phyloP scores from a whole-genome alignment of 176 grass and related monocot species.

The Oryza officinalis region DNA sequence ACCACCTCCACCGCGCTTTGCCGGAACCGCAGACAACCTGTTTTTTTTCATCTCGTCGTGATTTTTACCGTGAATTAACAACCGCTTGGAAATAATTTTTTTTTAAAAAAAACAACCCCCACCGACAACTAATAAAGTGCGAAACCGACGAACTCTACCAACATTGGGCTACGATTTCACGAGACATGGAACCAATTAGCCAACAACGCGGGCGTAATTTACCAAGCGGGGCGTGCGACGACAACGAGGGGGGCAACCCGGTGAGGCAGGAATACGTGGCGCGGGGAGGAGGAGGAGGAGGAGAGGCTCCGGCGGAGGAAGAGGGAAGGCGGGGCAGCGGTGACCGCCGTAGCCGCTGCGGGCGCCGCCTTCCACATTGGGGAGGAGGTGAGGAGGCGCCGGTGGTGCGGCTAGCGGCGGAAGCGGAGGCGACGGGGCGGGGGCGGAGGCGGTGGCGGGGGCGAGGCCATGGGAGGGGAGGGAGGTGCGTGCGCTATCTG shows the following conservation, averaged over 20 bases:
- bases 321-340: neutral
- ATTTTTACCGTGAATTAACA: neutral
- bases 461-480: too few relatives aligned
- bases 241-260: neutral
- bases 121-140: neutral
- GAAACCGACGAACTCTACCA: neutral
- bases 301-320: neutral
- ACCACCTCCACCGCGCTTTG: conserved; percentile 34
- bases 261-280: neutral
- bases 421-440: conserved; percentile 2
- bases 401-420: neutral
- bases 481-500: neutral
- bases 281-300: too few relatives aligned
- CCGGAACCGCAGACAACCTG: conserved; percentile 13
- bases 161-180: neutral
- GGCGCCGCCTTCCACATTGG: neutral
- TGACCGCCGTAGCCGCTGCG: too few relatives aligned
- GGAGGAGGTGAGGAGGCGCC: too few relatives aligned
- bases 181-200: neutral
- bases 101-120: neutral
- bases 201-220: neutral
- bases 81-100: neutral
- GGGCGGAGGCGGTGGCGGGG: neutral
- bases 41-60: neutral
- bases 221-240: neutral